A percentile compares a stretch with the other conserved stretches of the same genome.
Conservation (phyloP, 2,329 filamentous ascomycete genomes). For the Cadophora gregata region DNA sequence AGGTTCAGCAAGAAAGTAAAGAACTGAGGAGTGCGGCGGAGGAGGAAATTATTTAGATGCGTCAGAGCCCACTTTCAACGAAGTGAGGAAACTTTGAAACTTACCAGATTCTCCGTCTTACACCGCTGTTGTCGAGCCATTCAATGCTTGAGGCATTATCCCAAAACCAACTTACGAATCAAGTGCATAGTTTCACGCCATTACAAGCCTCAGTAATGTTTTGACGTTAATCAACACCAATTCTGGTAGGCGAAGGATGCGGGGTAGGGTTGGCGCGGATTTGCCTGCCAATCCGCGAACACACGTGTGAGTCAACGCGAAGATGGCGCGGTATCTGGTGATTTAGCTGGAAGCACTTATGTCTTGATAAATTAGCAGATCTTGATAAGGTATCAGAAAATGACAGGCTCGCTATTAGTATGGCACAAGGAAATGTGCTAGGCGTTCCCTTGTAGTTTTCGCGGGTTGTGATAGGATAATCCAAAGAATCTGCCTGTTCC, state of each 20-base stretch:
- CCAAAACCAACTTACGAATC: not conserved
- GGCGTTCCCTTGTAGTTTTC: too few relatives aligned
- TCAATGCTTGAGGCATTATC: not conserved
- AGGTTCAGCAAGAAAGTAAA: not conserved
- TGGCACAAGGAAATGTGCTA: too few relatives aligned
- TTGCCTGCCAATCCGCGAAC: not conserved
- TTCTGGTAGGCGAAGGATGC: conserved; percentile 1
- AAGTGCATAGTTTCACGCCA: not conserved
- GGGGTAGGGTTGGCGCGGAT: conserved; percentile 12
- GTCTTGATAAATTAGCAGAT: not conserved
- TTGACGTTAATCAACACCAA: not conserved
- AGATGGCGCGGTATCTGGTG: conserved; percentile 18
- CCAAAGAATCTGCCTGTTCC: too few relatives aligned
- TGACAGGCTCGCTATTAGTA: too few relatives aligned
- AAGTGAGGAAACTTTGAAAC: not conserved
- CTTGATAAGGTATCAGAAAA: too few relatives aligned
- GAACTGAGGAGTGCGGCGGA: not conserved
- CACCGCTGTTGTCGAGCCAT: not conserved
- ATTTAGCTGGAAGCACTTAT: not conserved
- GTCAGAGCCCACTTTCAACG: not conserved
- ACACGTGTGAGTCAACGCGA: conserved; percentile 20
- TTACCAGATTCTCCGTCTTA: conserved; percentile 6
- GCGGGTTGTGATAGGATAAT: too few relatives aligned
- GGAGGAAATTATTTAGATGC: not conserved
- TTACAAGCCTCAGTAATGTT: conserved; percentile 10